Base-by-base conservation (phyloP, 192 early-diverging fungal genomes). In the Linnemannia zychae region DNA sequence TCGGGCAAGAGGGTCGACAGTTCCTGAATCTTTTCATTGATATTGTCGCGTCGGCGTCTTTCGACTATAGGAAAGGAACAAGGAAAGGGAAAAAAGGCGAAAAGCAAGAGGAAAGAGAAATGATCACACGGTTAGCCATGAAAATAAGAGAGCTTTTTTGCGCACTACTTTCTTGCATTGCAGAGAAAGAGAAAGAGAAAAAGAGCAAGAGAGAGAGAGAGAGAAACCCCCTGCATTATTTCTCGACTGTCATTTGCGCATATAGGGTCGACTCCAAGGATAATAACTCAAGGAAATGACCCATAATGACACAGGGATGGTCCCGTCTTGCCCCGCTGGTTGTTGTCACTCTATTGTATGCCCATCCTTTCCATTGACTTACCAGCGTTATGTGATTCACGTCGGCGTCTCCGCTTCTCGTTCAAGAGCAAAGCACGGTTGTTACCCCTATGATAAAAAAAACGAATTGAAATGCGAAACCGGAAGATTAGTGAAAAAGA, bases 11-110 rank as follows among this genome's bases (percentile, higher is more conserved):
- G 85, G 3, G 87, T 90, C 36, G 91, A 92, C 47, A 99, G 91
- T 85, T 99, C 98, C 81, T 94, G 95, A 75, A 99, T 99, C 86
- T 96, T 96, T 87, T 98, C 98, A 86, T 99, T 99, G 89, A 99
- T 99, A 82, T 97, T 97, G 86, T 99, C 98, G 44, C 97, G 92
- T 47, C 98, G 89, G 69, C 98, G 93, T 70, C 98, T 90, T 89
- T 99, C 98, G 44, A 99, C 98, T 89, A 80, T 66, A 18, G 46
- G 38, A 17, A 18, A 66, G 37, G 71, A 2, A 63, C 74, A 48
- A 31, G 46, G 46, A 31, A 22, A 68, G 50, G 20, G 48, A 34
- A 52, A 44, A 6, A 47, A 33, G 57, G 57, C 33, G 37, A 74
- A 72, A 36, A 18, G 57, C 48, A n/a, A 1, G 12, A 20, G 44